Evolutionary conservation across 257 asterid species (phyloP).

Genomic region (Penstemon eatonii): DNA sequence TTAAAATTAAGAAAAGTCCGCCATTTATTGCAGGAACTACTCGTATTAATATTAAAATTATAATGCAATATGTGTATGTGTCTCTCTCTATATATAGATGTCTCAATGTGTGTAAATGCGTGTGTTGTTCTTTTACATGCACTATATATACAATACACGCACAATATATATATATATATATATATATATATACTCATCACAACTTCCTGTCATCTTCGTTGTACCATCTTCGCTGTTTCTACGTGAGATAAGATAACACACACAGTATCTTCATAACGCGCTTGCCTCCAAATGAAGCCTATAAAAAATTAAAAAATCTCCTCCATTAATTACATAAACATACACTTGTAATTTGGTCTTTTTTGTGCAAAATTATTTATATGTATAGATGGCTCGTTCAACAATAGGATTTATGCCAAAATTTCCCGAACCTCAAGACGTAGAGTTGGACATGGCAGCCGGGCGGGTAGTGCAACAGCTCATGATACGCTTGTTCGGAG

Average conservation of each 20-base stretch:
- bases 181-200: neutral
- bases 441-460: neutral
- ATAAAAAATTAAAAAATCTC: neutral
- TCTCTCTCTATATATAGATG: neutral
- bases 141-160: neutral
- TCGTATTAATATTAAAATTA: neutral
- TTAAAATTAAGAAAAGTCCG: no score
- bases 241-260: neutral
- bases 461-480: conserved; percentile 16
- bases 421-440: no score
- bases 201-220: conserved; percentile 30
- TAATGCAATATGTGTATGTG: neutral
- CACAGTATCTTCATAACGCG: conserved; percentile 25
- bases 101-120: no score
- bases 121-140: neutral
- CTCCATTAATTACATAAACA: neutral
- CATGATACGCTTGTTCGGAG: conserved; percentile 33
- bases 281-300: conserved; percentile 9
- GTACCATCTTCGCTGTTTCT: conserved; percentile 22
- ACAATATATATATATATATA: neutral
- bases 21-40: no score
- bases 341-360: neutral
- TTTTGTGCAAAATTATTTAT: neutral
- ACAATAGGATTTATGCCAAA: no score
- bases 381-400: no score